Percentiles rank a stretch among this genome's conserved stretches.
phyloP scores from a whole-genome alignment of 148 eudicot species.

The Hydrangea macrophylla region DNA sequence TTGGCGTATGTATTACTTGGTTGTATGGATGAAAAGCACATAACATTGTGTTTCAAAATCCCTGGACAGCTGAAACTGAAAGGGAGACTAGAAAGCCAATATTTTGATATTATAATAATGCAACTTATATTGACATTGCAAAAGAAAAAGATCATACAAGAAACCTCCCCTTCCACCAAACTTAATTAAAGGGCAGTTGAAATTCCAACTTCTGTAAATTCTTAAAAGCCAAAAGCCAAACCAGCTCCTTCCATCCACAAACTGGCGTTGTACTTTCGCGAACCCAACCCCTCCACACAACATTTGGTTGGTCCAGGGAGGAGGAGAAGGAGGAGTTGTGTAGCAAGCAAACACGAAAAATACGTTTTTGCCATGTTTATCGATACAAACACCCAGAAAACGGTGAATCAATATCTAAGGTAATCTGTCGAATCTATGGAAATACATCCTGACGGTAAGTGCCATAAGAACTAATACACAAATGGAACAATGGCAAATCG shows the following conservation, averaged over 20 bases:
- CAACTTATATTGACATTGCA: too few species aligned
- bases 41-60: too few species aligned
- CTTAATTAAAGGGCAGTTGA: neutral
- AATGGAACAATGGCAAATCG: slow-evolving; percentile 65
- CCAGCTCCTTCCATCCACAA: neutral
- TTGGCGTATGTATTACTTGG: too few species aligned
- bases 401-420: neutral
- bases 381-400: too few species aligned
- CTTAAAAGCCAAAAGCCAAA: neutral
- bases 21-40: too few species aligned
- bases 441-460: neutral
- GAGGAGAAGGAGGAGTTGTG: too few species aligned
- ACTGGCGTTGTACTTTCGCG: neutral
- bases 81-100: too few species aligned
- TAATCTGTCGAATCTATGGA: neutral
- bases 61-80: too few species aligned
- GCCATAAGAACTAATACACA: slow-evolving; percentile 34
- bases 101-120: too few species aligned
- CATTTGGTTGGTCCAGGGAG: too few species aligned
- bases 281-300: neutral
- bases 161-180: neutral
- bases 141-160: neutral
- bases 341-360: too few species aligned
- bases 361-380: too few species aligned
- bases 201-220: neutral